Conservation (phyloP, 495 filamentous ascomycete species). For the Hypoxylon rickii region DNA sequence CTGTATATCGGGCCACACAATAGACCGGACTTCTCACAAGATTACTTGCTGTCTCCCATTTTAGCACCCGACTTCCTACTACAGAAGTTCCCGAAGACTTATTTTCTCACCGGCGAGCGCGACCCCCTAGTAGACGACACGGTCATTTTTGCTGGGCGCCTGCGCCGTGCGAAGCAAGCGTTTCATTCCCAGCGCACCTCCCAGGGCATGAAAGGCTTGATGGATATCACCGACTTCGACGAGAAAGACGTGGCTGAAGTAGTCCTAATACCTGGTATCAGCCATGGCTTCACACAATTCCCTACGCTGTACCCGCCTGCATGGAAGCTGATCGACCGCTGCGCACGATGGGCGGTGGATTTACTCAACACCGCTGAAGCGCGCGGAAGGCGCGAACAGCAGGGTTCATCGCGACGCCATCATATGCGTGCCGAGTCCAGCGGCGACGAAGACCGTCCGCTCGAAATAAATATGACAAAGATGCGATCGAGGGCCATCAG, state of each 20-base stretch:
- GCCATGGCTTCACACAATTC: slow-evolving; percentile 93
- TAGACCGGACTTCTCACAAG: slow-evolving; percentile 88
- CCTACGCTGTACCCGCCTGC: slow-evolving; percentile 82
- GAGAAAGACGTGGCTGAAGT: slow-evolving; percentile 82
- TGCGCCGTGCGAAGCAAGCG: slow-evolving; percentile 80
- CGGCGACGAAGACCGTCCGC: slow-evolving; percentile 74
- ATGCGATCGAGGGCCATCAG: slow-evolving; percentile 35
- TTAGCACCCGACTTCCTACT: slow-evolving; percentile 85
- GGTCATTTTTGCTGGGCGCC: slow-evolving; percentile 86
- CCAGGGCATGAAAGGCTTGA: slow-evolving; percentile 20
- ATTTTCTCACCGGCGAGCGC: slow-evolving; percentile 91
- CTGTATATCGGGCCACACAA: slow-evolving; percentile 93
- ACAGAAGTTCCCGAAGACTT: slow-evolving; percentile 84
- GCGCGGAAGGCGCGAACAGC: slow-evolving; percentile 30
- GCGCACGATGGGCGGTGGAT: slow-evolving; percentile 76
- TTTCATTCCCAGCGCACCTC: slow-evolving; percentile 42
- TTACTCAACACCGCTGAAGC: slow-evolving; percentile 62
- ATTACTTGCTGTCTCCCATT: slow-evolving; percentile 87
- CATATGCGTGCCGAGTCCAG: slow-evolving; percentile 64
- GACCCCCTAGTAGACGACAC: slow-evolving; percentile 97
- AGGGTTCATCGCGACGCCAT: slow-evolving; percentile 34
- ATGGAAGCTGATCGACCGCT: slow-evolving; percentile 77
- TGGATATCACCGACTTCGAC: slow-evolving; percentile 61
- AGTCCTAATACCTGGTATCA: slow-evolving; percentile 80
- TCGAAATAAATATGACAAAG: slow-evolving; percentile 73